Evolutionary conservation across 495 filamentous ascomycete genomes (phyloP).

Genomic region (Penicillium mononematosum): DNA sequence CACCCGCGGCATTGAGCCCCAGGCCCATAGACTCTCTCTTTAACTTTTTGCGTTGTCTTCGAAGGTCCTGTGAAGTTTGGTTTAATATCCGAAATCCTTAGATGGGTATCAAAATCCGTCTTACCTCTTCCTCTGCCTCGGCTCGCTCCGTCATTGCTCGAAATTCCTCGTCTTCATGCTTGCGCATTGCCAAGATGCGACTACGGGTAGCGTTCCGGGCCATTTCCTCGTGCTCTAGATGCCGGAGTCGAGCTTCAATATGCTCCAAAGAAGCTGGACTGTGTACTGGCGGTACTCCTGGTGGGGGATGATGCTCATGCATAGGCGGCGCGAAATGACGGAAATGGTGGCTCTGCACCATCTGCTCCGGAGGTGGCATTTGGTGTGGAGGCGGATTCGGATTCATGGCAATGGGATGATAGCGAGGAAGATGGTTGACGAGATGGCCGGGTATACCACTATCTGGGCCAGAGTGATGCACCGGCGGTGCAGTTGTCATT

Average conservation of each 20-base stretch:
- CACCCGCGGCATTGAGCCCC: constrained; percentile 33
- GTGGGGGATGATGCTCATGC: constrained; percentile 39
- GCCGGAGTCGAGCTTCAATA: constrained; percentile 45
- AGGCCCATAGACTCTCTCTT: constrained; percentile 51
- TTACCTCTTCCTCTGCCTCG: constrained; percentile 50
- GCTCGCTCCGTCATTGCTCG: constrained; percentile 48
- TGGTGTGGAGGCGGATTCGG: constrained; percentile 39
- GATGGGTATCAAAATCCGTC: constrained; percentile 6
- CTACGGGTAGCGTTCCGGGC: constrained; percentile 44
- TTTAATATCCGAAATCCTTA: constrained; percentile 11
- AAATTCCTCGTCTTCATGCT: constrained; percentile 51
- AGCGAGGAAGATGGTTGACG: constrained; percentile 40
- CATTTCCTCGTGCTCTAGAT: constrained; percentile 51
- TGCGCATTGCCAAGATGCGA: constrained; percentile 44
- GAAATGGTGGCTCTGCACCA: constrained; percentile 42
- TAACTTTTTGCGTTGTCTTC: constrained; percentile 45
- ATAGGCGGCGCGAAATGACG: constrained; percentile 40
- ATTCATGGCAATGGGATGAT: constrained; percentile 51
- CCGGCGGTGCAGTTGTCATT: constrained; percentile 47
- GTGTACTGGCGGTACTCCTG: constrained; percentile 27
- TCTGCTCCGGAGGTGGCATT: constrained; percentile 37
- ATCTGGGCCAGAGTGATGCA: constrained; percentile 38
- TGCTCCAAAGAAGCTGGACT: constrained; percentile 40
- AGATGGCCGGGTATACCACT: constrained; percentile 38
- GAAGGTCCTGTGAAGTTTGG: constrained; percentile 37